Evolutionary conservation across 306 rosid species (phyloP).

Genomic region (Senna siamea): DNA sequence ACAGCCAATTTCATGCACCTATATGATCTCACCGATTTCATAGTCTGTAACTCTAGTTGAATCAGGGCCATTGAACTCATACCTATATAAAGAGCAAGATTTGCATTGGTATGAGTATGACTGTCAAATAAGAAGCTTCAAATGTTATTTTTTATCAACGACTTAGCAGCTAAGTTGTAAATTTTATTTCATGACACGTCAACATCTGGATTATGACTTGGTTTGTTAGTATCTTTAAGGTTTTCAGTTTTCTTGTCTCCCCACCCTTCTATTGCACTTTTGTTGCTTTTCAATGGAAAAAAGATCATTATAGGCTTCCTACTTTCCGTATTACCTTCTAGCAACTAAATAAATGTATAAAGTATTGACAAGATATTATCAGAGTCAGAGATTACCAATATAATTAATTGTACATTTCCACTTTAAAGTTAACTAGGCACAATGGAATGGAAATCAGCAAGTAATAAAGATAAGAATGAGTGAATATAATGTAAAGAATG

Average conservation of each 20-base stretch:
- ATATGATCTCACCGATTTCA: neutral
- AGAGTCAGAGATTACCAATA: neutral
- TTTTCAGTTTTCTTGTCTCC: too few species aligned
- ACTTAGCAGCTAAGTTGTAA: neutral
- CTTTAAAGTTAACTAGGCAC: neutral
- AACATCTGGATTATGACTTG: neutral
- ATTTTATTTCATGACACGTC: neutral
- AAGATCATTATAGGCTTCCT: too few species aligned
- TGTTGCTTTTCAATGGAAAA: too few species aligned
- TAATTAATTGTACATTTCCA: neutral
- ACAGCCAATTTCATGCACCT: neutral
- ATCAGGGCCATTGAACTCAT: neutral
- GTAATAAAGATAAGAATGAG: neutral
- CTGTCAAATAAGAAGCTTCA: conserved; percentile 1
- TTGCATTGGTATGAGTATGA: neutral
- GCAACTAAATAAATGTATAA: too few species aligned
- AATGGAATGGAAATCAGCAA: neutral
- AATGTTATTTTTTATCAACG: neutral
- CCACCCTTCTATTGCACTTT: too few species aligned
- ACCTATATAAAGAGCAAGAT: neutral
- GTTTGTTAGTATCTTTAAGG: neutral
- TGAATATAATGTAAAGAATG: neutral
- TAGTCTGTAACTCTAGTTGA: neutral
- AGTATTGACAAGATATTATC: neutral
- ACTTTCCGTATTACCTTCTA: too few species aligned